Conservation (phyloP, 2,329 filamentous ascomycete species). For the Neonectria coccinea region DNA sequence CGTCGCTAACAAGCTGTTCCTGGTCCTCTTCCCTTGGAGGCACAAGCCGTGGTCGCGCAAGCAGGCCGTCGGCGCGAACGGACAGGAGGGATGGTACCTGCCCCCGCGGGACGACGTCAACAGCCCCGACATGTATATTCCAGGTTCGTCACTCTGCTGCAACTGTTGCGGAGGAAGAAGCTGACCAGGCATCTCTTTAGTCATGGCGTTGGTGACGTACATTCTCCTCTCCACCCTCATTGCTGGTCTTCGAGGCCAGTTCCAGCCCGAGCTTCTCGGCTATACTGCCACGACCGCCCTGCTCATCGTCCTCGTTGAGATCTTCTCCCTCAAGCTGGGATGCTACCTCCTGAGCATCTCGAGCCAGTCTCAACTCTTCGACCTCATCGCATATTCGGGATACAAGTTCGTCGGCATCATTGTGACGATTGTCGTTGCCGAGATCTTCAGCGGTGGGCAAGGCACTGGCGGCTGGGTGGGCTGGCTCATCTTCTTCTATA, state of each 20-base stretch:
- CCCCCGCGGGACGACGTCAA: constrained; percentile 96
- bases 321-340: constrained; percentile 89
- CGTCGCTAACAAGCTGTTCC: constrained; percentile 90
- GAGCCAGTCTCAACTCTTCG: constrained; percentile 92
- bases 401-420: constrained; percentile 99
- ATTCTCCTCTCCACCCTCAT: constrained; percentile 93
- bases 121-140: constrained; percentile 99
- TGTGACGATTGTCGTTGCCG: constrained; percentile 82
- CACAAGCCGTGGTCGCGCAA: constrained; percentile 98
- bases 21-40: constrained; percentile 97
- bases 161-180: neutral
- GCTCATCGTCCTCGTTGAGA: constrained; percentile 86
- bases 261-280: constrained; percentile 93
- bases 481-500: constrained; percentile 91
- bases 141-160: constrained; percentile 57
- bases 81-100: constrained; percentile 82
- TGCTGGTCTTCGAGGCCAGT: constrained; percentile 88
- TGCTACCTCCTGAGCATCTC: constrained; percentile 95
- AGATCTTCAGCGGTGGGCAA: constrained; percentile 80
- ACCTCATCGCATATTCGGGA: constrained; percentile 94
- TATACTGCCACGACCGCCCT: constrained; percentile 88
- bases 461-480: constrained; percentile 90
- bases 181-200: constrained; percentile 50
- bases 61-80: constrained; percentile 77
- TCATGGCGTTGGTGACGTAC: constrained; percentile 98